Evolutionary conservation across 1,284 basidiomycete genomes (phyloP).

Genomic region (Mycosarcoma mackinlayi): DNA sequence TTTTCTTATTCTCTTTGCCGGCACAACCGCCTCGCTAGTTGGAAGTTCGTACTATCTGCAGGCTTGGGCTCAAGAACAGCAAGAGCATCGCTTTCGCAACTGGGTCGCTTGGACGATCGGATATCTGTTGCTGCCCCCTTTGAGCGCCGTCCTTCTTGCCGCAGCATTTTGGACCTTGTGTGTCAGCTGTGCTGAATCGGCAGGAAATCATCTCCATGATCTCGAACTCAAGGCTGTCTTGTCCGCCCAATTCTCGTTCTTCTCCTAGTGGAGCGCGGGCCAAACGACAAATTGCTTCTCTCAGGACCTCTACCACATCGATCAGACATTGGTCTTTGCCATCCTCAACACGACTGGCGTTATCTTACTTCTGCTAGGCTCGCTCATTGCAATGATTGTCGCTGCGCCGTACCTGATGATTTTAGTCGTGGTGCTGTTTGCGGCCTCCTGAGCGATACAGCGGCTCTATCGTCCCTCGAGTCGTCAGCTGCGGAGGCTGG

Average conservation of each 20-base stretch:
- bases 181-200: constrained; percentile 12
- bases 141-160: constrained; percentile 9
- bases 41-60: constrained; percentile 30
- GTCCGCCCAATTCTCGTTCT: constrained; percentile 45
- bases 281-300: constrained; percentile 58
- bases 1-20: background rate
- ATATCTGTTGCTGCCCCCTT: background rate
- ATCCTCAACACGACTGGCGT: constrained; percentile 22
- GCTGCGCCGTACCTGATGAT: constrained; percentile 47
- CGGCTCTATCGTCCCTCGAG: constrained; percentile 51
- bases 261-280: constrained; percentile 42
- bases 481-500: constrained; percentile 51
- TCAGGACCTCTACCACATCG: constrained; percentile 53
- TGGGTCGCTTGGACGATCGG: constrained; percentile 30
- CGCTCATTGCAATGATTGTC: constrained; percentile 34
- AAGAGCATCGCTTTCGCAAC: constrained; percentile 24
- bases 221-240: constrained; percentile 36
- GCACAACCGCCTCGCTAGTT: background rate
- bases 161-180: constrained; percentile 18
- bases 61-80: constrained; percentile 32
- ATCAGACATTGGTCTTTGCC: constrained; percentile 30
- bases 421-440: constrained; percentile 20
- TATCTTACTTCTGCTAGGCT: constrained; percentile 13
- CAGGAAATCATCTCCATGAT: constrained; percentile 37
- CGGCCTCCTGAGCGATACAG: constrained; percentile 30